Percentiles rank a stretch among this genome's conserved stretches.
Conservation (phyloP, 2,329 filamentous ascomycete species). For the Penicillium sp. region DNA sequence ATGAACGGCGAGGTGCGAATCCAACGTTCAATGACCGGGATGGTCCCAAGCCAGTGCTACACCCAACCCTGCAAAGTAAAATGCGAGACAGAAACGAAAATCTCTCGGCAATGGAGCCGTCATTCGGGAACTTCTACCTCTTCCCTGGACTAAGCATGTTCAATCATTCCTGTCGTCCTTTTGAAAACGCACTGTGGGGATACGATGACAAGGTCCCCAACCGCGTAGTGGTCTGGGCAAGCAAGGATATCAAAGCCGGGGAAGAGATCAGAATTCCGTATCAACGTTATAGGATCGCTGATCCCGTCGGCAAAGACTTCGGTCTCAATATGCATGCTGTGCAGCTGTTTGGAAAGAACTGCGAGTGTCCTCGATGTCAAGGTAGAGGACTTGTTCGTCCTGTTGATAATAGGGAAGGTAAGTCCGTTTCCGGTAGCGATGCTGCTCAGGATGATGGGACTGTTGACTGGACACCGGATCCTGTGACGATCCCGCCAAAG, state of each 20-base stretch:
- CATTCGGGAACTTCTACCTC: conserved; percentile 30
- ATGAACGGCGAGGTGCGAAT: conserved; percentile 9
- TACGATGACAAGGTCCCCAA: conserved; percentile 29
- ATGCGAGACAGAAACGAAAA: not conserved
- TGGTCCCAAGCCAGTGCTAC: conserved; percentile 9
- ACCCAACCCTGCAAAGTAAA: conserved; percentile 8
- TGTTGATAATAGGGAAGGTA: not conserved
- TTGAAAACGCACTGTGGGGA: conserved; percentile 30
- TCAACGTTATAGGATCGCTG: conserved; percentile 5
- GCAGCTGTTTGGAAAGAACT: conserved; percentile 17
- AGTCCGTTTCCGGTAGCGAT: not conserved
- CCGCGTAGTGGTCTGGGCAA: conserved; percentile 31
- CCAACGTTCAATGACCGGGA: conserved; percentile 4
- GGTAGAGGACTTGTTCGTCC: not conserved
- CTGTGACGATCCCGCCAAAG: not conserved
- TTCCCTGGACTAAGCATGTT: conserved; percentile 35
- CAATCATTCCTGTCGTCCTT: conserved; percentile 24
- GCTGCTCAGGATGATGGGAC: not conserved
- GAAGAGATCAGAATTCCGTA: conserved; percentile 30
- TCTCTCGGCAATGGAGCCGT: conserved; percentile 18
- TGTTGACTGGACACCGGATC: not conserved
- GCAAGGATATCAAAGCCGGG: conserved; percentile 19
- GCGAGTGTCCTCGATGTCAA: conserved; percentile 10
- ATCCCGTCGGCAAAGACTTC: not conserved
- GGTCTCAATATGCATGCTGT: conserved; percentile 3